Evolutionary conservation across 805 yeast species (phyloP), one percentile per base, ranked within the genome.

Genomic region (Candida nitratophila): DNA sequence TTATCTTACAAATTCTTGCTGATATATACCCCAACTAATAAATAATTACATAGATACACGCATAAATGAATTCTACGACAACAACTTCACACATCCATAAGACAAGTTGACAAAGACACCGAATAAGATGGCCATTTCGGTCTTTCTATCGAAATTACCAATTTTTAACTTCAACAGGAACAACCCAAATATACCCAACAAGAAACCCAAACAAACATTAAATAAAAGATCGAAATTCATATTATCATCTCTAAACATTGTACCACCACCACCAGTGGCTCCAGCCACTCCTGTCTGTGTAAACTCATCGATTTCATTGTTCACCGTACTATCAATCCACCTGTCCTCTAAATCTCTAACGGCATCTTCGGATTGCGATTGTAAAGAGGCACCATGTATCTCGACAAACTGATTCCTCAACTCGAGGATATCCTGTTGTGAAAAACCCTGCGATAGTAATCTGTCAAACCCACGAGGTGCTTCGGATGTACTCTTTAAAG

Each of bases 391-490:
- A 0, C 86, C 86, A 59, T 86, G 85, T 2, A 89, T 70, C 45
- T 72, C 71, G 46, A 77, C 74, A 56, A 90, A 89, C 59, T 89
- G 96, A 42, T 74, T 66, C 47, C 96, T 71, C 47, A 90, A 62
- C 44, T 81, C 81, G 37, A 70, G 69, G 24, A 90, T 77, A 52
- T 90, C 97, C 47, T 78, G 83, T 29, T 78, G 86, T 4, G 86
- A 73, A 57, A 90, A 86, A 9, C 97, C 97, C 37, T 89, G 90
- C 29, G 80, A 77, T 16, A 89, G 70, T 42, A 90, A 68, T 36
- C 96, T 65, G 60, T 90, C 96, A 60, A 90, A 87, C 2, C 97
- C 96, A 15, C 81, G 75, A 3, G 83, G 81, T 14, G 87, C 89
- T 1, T 86, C 87, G 1, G 72, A 59, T 0, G 85, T 79, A 2